A percentile compares a stretch with the other conserved stretches of the same genome.
Conservation (phyloP, 2,329 filamentous ascomycete species). For the Colletotrichum euphorbiae region DNA sequence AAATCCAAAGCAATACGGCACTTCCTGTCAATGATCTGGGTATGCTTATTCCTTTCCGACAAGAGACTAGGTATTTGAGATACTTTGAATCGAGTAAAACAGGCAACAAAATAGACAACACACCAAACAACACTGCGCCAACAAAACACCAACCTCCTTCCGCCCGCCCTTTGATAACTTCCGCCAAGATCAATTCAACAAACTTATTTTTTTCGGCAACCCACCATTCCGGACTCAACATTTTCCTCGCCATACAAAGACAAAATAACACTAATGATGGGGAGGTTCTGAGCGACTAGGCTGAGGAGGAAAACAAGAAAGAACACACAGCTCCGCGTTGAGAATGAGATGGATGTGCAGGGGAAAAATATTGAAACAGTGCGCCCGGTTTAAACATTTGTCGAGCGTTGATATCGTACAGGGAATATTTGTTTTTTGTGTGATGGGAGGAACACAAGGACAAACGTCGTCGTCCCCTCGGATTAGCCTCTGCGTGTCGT, state of each 20-base stretch:
- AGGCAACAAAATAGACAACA: neutral
- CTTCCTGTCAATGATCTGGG: conserved; percentile 26
- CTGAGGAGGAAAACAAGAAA: neutral
- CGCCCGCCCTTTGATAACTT: conserved; percentile 18
- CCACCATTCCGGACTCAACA: conserved; percentile 38
- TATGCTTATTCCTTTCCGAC: conserved; percentile 39
- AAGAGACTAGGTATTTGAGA: conserved; percentile 39
- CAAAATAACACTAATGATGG: neutral
- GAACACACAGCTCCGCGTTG: conserved; percentile 1
- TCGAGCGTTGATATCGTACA: conserved; percentile 40
- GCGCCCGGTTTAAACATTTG: conserved; percentile 29
- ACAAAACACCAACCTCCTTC: conserved; percentile 35
- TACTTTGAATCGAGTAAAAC: conserved; percentile 19
- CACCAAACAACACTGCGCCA: conserved; percentile 26
- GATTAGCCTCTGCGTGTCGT: conserved; percentile 29
- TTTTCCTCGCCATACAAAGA: conserved; percentile 42
- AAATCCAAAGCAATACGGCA: neutral
- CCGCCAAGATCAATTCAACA: conserved; percentile 42
- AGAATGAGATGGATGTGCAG: neutral
- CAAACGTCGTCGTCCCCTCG: conserved; percentile 11
- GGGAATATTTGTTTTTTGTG: conserved; percentile 7
- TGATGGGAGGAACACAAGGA: conserved; percentile 14
- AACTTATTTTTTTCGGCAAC: conserved; percentile 34
- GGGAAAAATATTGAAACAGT: conserved; percentile 30
- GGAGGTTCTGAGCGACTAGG: neutral